These are phyloP conservation scores for Bocquillonia castaneifolia DNA, from an alignment of 441 rosid species.

Conservation along the genomic window DNA sequence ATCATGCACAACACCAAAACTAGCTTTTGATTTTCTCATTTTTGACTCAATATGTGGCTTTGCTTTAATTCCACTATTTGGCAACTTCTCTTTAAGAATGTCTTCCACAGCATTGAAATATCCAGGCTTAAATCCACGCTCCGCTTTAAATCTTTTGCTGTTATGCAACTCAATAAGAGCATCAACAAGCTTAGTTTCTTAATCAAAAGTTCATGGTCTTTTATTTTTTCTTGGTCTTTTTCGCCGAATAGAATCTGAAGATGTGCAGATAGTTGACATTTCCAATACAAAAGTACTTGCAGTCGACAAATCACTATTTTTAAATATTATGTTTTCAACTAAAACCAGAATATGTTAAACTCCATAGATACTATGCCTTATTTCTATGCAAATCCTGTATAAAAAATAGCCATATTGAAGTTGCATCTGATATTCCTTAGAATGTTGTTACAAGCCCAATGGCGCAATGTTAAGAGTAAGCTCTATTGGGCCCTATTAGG, in stretches of 20 bases:
- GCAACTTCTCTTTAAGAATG: background rate
- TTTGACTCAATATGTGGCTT: conserved; percentile 4
- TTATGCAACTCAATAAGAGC: background rate
- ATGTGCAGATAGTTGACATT: too few species aligned
- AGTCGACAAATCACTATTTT: too few species aligned
- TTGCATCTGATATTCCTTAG: too few species aligned
- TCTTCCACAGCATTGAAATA: background rate
- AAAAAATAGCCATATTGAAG: too few species aligned
- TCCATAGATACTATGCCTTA: too few species aligned
- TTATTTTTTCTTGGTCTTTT: background rate
- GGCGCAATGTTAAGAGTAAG: too few species aligned
- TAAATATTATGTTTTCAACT: too few species aligned
- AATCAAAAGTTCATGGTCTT: background rate
- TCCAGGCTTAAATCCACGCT: background rate
- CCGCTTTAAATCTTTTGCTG: background rate
- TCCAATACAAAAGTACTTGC: too few species aligned
- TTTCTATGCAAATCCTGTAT: too few species aligned
- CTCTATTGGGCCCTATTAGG: too few species aligned
- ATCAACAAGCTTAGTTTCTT: background rate
- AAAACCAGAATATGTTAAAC: too few species aligned
- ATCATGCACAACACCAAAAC: background rate
- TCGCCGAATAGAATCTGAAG: background rate
- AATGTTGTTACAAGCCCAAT: too few species aligned
- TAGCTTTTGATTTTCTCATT: background rate
- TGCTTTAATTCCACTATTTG: background rate